Evolutionary conservation across 805 yeast genomes (phyloP).

Genomic region (Yarrowia sp.): DNA sequence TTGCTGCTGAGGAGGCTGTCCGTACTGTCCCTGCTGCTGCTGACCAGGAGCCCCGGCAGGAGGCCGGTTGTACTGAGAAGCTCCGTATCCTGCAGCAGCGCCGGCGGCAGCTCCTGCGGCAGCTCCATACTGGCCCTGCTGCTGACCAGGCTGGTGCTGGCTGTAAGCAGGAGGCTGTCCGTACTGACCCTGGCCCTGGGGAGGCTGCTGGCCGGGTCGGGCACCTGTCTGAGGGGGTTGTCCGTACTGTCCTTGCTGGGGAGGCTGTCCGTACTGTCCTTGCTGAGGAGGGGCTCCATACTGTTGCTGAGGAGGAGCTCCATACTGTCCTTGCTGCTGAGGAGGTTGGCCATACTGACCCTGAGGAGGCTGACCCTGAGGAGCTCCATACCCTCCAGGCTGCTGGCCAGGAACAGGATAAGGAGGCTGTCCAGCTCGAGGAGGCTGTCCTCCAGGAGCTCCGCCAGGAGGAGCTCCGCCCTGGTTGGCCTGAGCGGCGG

Average conservation of each 20-base stretch:
- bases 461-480: constrained; percentile 3
- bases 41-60: constrained; percentile 25
- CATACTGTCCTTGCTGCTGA: neutral
- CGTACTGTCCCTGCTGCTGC: constrained; percentile 26
- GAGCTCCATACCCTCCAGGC: neutral
- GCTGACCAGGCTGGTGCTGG: neutral
- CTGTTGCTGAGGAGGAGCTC: neutral
- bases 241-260: neutral
- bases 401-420: constrained; percentile 2
- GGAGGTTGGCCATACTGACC: neutral
- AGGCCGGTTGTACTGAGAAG: constrained; percentile 27
- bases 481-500: constrained; percentile 30
- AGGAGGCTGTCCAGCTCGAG: constrained; percentile 9
- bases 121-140: constrained; percentile 14
- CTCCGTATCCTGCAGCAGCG: constrained; percentile 17
- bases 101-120: constrained; percentile 16
- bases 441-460: constrained; percentile 26
- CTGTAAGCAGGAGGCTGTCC: neutral
- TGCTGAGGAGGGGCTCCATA: constrained; percentile 1
- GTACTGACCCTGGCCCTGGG: constrained; percentile 6
- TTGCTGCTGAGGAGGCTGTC: constrained; percentile 20
- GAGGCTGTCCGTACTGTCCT: neutral
- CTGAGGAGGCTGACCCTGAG: neutral
- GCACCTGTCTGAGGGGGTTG: constrained; percentile 18
- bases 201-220: constrained; percentile 24